These are phyloP conservation scores for Malassezia sp. DNA, from an alignment of 1,284 basidiomycete genomes.

Conservation along the genomic window DNA sequence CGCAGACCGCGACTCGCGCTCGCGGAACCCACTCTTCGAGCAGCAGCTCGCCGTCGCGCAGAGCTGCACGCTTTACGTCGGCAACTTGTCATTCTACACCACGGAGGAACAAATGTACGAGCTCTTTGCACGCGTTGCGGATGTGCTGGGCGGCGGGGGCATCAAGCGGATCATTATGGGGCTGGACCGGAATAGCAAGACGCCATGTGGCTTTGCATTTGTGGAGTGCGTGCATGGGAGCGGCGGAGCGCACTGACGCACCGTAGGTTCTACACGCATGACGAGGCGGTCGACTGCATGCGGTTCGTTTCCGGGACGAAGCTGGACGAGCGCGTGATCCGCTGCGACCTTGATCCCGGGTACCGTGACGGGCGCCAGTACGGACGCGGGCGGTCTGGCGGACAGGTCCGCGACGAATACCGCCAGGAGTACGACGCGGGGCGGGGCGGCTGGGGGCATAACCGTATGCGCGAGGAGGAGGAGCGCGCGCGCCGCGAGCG, in stretches of 20 bases:
- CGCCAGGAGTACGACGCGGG: conserved; percentile 85
- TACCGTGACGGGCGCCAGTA: conserved; percentile 96
- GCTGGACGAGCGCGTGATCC: conserved; percentile 96
- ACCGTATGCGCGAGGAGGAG: conserved; percentile 48
- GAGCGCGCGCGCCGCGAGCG: conserved; percentile 69
- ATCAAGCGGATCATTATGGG: conserved; percentile 99
- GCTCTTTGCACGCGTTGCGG: conserved; percentile 82
- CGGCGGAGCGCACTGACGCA: not conserved
- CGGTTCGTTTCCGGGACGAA: conserved; percentile 92
- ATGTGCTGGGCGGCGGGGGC: conserved; percentile 77
- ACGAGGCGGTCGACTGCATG: conserved; percentile 83
- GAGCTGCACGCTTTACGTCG: conserved; percentile 62
- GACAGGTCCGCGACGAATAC: conserved; percentile 86
- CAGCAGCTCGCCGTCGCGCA: conserved; percentile 50
- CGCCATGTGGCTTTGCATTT: conserved; percentile 97
- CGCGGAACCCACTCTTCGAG: conserved; percentile 33
- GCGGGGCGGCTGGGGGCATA: conserved; percentile 72
- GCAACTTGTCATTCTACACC: conserved; percentile 53
- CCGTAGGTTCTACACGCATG: conserved; percentile 71
- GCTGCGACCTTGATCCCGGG: conserved; percentile 94
- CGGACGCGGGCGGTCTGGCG: conserved; percentile 88
- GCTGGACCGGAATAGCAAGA: conserved; percentile 89
- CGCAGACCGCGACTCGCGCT: conserved; percentile 47
- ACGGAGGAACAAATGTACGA: conserved; percentile 99
- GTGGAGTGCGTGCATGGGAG: conserved; percentile 57